Evolutionary conservation across 108 stramenopile genomes (phyloP).

Genomic region (Stephanodiscus minutulus): DNA sequence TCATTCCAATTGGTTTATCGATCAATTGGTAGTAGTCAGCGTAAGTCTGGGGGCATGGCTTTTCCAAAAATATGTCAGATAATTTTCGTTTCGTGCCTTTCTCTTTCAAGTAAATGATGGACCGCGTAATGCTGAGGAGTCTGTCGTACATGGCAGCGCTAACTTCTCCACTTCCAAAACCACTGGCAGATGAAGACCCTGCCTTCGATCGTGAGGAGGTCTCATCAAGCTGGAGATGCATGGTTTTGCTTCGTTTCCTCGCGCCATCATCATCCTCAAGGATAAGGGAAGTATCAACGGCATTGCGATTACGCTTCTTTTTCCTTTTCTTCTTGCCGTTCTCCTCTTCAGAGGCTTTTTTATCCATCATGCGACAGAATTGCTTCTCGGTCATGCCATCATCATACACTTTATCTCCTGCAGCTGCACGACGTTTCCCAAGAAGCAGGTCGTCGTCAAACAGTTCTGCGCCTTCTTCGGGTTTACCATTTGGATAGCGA

Average conservation of each 20-base stretch:
- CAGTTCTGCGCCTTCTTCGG: constrained; percentile 36
- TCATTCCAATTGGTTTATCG: constrained; percentile 85
- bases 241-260: constrained; percentile 35
- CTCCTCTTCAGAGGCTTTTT: constrained; percentile 64
- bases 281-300: constrained; percentile 48
- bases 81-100: constrained; percentile 75
- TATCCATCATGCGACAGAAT: constrained; percentile 89
- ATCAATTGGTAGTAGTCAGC: constrained; percentile 86
- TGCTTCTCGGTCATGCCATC: constrained; percentile 95
- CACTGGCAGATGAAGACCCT: background rate
- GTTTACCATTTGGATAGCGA: constrained; percentile 53
- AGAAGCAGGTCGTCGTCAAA: constrained; percentile 31
- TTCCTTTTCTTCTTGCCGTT: constrained; percentile 48
- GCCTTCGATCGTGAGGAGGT: constrained; percentile 20
- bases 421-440: constrained; percentile 73
- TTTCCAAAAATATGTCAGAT: constrained; percentile 86
- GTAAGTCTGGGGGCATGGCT: constrained; percentile 80
- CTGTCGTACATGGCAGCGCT: constrained; percentile 76
- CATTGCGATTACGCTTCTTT: constrained; percentile 48
- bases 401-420: constrained; percentile 70
- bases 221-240: constrained; percentile 15
- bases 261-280: constrained; percentile 26
- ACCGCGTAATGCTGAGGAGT: constrained; percentile 71
- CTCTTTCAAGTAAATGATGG: constrained; percentile 81
- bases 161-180: constrained; percentile 33